Evolutionary conservation across 1,139 yeast genomes (phyloP).

Genomic region (Hansenula sp.): DNA sequence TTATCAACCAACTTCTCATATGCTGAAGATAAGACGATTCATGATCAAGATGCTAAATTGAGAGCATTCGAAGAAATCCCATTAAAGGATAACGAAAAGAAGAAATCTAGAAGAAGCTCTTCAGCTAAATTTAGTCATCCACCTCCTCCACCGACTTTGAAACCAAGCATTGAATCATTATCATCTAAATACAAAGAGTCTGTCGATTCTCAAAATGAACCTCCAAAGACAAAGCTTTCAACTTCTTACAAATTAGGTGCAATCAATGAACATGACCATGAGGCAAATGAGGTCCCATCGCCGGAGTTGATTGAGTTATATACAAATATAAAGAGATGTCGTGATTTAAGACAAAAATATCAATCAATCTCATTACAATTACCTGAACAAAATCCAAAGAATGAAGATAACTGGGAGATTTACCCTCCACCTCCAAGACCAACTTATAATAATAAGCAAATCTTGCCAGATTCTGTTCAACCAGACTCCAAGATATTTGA

Average conservation of each 20-base stretch:
- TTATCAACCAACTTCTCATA: slow-evolving; percentile 57
- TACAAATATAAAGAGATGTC: slow-evolving; percentile 64
- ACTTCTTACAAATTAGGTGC: slow-evolving; percentile 42
- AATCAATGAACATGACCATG: slow-evolving; percentile 61
- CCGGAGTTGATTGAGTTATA: slow-evolving; percentile 70
- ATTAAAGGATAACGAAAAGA: slow-evolving; percentile 7
- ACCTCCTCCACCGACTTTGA: slow-evolving; percentile 29
- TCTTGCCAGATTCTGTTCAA: slow-evolving; percentile 30
- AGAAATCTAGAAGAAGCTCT: slow-evolving; percentile 27
- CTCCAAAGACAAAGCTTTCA: slow-evolving; percentile 15
- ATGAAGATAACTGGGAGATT: slow-evolving; percentile 62
- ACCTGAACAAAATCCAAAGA: slow-evolving; percentile 80
- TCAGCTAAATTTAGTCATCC: slow-evolving; percentile 31
- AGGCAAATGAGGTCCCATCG: slow-evolving; percentile 65
- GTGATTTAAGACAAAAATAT: slow-evolving; percentile 75
- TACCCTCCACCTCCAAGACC: slow-evolving; percentile 97
- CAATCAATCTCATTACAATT: slow-evolving; percentile 68
- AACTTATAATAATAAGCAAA: slow-evolving; percentile 72
- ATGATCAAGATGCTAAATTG: slow-evolving; percentile 68
- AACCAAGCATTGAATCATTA: slow-evolving; percentile 4
- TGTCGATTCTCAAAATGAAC: slow-evolving; percentile 8
- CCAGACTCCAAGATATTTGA: slow-evolving; percentile 55
- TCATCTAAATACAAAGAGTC: slow-evolving; percentile 1
- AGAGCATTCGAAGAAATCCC: slow-evolving; percentile 53
- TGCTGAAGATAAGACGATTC: slow-evolving; percentile 62